phyloP scores from a whole-genome alignment of 2,329 filamentous ascomycete genomes.

The Tolypocladium tundrense region DNA sequence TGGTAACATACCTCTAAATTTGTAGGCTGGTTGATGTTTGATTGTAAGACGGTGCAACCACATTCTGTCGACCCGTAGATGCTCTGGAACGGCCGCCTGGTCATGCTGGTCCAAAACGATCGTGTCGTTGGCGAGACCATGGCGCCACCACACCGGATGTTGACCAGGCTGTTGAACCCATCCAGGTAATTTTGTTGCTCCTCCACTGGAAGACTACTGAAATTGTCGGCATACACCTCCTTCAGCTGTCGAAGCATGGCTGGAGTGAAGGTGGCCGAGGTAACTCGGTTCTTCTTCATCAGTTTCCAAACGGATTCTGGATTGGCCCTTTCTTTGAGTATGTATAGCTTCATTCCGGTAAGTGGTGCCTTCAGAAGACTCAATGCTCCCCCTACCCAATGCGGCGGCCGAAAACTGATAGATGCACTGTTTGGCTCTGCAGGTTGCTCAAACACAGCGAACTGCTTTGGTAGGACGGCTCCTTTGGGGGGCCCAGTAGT shows the following conservation, averaged over 20 bases:
- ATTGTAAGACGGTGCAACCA: conserved; percentile 1
- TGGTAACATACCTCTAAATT: not conserved
- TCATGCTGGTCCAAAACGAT: conserved; percentile 8
- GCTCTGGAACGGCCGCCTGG: conserved; percentile 5
- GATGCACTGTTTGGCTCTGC: conserved; percentile 1
- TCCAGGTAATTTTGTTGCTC: conserved; percentile 3
- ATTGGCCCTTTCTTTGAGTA: conserved; percentile 3
- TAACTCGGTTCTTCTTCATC: conserved; percentile 5
- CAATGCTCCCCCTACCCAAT: conserved; percentile 9
- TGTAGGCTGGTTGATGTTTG: not conserved
- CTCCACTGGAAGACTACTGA: not conserved
- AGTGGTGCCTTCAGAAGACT: conserved; percentile 6
- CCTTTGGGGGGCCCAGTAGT: conserved; percentile 71
- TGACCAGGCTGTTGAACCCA: conserved; percentile 1
- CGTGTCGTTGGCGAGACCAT: conserved; percentile 1
- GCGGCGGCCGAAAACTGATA: conserved; percentile 8
- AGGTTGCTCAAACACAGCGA: not conserved
- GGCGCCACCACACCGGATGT: conserved; percentile 1
- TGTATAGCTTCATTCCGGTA: conserved; percentile 7
- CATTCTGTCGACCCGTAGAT: conserved; percentile 8
- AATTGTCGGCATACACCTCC: conserved; percentile 3
- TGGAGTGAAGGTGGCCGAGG: conserved; percentile 5
- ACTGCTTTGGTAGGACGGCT: conserved; percentile 44
- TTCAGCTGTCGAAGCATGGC: conserved; percentile 7
- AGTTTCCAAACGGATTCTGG: conserved; percentile 5